These are phyloP conservation scores for Phytophthora sansomeana DNA, from an alignment of 352 stramenopile species.

Conservation along the genomic window DNA sequence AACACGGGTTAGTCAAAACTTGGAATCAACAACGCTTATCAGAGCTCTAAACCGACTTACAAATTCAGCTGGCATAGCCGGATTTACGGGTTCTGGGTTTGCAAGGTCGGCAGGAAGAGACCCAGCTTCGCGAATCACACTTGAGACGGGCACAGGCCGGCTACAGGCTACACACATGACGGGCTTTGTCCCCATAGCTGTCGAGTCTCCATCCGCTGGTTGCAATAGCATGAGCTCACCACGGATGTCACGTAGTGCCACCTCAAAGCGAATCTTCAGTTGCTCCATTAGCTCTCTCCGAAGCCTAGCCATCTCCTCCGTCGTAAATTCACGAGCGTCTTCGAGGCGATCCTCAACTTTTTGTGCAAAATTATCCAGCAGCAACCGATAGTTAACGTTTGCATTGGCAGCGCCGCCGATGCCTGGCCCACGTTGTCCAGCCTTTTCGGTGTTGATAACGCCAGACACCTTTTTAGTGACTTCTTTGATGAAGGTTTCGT, in stretches of 20 bases:
- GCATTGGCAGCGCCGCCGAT: conserved; percentile 45
- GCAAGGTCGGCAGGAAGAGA: conserved; percentile 51
- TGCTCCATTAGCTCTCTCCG: conserved; percentile 76
- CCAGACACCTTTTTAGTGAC: conserved; percentile 82
- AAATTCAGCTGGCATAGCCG: conserved; percentile 28
- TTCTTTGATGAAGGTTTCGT: conserved; percentile 79
- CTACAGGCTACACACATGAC: conserved; percentile 88
- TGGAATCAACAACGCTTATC: too few species aligned
- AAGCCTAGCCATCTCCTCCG: conserved; percentile 68
- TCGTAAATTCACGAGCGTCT: conserved; percentile 65
- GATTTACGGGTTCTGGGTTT: conserved; percentile 34
- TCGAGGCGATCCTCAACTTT: conserved; percentile 77
- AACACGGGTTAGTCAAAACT: conserved; percentile 11
- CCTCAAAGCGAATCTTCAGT: conserved; percentile 60
- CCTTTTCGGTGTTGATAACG: conserved; percentile 61
- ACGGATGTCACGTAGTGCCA: conserved; percentile 66
- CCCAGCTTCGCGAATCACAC: conserved; percentile 57
- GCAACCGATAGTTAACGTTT: conserved; percentile 72
- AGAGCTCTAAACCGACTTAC: too few species aligned
- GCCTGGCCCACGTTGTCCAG: conserved; percentile 23
- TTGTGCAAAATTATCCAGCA: conserved; percentile 79
- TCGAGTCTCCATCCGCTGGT: conserved; percentile 65
- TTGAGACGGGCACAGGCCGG: conserved; percentile 73
- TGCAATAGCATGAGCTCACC: conserved; percentile 70
- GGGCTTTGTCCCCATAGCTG: conserved; percentile 78